Evolutionary conservation across 805 yeast species (phyloP).

Genomic region (Wickerhamiella lipophila): DNA sequence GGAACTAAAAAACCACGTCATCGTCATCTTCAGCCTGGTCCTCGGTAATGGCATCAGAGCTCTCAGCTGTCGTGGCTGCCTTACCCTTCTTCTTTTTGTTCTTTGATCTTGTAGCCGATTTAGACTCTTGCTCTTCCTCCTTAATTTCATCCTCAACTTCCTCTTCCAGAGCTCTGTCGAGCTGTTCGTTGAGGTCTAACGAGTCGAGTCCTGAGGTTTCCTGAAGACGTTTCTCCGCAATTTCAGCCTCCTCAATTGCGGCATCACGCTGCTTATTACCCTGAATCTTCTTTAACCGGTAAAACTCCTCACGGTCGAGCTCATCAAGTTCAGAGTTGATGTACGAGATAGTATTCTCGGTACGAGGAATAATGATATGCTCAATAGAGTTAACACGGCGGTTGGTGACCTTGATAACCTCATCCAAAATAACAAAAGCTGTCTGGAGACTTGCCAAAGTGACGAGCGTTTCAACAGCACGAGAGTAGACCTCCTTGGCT

Average conservation of each 20-base stretch:
- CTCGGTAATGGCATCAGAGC: not conserved
- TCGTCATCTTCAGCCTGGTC: conserved; percentile 1
- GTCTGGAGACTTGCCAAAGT: conserved; percentile 94
- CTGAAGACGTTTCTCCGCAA: not conserved
- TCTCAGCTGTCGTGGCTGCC: not conserved
- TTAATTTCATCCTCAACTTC: not conserved
- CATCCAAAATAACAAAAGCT: conserved; percentile 91
- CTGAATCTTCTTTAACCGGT: conserved; percentile 90
- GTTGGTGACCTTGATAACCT: conserved; percentile 93
- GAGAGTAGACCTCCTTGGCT: conserved; percentile 85
- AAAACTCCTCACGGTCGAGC: conserved; percentile 95
- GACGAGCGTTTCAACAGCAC: conserved; percentile 93
- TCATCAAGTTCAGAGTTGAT: conserved; percentile 95
- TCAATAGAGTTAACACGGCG: conserved; percentile 98
- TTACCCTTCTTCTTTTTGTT: conserved; percentile 6
- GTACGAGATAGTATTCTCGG: conserved; percentile 85
- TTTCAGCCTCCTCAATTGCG: conserved; percentile 18
- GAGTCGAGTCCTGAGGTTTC: not conserved
- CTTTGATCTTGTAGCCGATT: not conserved
- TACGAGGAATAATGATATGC: conserved; percentile 94
- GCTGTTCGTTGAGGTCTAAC: not conserved
- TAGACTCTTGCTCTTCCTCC: not conserved
- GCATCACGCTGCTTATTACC: conserved; percentile 76
- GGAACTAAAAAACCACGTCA: conserved; percentile 3
- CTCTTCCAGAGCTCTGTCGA: not conserved